phyloP scores from a whole-genome alignment of 108 stramenopile genomes.

The Nannochloropsis gaditana region DNA sequence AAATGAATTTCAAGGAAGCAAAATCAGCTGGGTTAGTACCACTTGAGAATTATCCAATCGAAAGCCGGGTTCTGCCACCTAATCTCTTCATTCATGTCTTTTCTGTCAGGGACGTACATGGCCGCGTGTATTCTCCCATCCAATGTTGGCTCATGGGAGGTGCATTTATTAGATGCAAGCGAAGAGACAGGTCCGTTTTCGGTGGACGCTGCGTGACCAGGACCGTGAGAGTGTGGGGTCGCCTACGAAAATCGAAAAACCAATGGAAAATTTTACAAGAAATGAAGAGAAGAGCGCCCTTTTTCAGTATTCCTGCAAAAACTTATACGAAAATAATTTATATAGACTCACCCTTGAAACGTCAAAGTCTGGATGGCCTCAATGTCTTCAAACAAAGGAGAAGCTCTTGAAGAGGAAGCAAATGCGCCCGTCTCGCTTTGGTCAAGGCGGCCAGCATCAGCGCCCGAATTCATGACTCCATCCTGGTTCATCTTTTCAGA shows the following conservation, averaged over 20 bases:
- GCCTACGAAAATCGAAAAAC: not conserved
- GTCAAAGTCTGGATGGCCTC: not conserved
- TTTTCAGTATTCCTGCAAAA: not conserved
- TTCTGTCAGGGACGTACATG: not conserved
- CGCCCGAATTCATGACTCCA: too few relatives aligned
- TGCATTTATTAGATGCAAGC: not conserved
- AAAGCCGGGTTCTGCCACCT: too few relatives aligned
- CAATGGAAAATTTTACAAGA: not conserved
- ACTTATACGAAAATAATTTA: not conserved
- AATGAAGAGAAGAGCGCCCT: not conserved
- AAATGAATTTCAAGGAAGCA: too few relatives aligned
- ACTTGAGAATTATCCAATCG: too few relatives aligned
- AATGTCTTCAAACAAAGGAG: not conserved
- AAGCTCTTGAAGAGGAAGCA: too few relatives aligned
- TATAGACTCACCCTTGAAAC: not conserved
- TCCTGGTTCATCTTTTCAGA: too few relatives aligned
- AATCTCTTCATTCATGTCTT: not conserved
- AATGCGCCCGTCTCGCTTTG: too few relatives aligned
- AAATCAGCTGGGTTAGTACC: too few relatives aligned
- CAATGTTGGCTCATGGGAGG: not conserved
- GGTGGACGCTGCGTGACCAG: not conserved
- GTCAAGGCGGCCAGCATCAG: too few relatives aligned
- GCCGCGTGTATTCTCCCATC: constrained; percentile 7
- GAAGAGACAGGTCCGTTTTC: not conserved
- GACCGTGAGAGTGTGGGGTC: not conserved